Percentiles rank a stretch among this genome's conserved stretches.
phyloP scores from a whole-genome alignment of 2,329 filamentous ascomycete species.

The Botryotinia globosa region DNA sequence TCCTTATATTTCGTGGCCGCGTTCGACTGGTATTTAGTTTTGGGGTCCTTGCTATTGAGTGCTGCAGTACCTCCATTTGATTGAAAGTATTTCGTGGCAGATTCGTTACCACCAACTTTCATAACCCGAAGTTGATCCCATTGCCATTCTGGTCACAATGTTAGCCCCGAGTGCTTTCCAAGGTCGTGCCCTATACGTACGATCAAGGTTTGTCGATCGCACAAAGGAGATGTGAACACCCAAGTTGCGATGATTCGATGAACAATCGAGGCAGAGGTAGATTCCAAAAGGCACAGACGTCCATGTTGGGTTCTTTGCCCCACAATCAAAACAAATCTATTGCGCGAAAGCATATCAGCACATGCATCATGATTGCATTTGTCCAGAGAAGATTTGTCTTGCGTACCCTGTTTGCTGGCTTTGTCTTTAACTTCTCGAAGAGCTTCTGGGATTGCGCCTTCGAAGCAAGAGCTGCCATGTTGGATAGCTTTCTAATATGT shows the following conservation, averaged over 20 bases:
- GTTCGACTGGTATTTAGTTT: slow-evolving; percentile 93
- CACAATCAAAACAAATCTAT: slow-evolving; percentile 97
- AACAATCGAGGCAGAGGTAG: slow-evolving; percentile 97
- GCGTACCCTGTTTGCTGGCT: slow-evolving; percentile 85
- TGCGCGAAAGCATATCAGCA: slow-evolving; percentile 24
- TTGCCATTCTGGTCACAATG: slow-evolving; percentile 72
- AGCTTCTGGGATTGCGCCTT: slow-evolving; percentile 96
- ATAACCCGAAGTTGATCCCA: slow-evolving; percentile 96
- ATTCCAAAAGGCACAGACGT: slow-evolving; percentile 96
- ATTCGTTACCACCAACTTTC: slow-evolving; percentile 98
- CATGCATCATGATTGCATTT: slow-evolving; percentile 1
- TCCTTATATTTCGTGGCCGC: slow-evolving; percentile 98
- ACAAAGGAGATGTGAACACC: slow-evolving; percentile 99
- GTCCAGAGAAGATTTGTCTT: slow-evolving; percentile 37
- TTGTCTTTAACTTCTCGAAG: slow-evolving; percentile 94
- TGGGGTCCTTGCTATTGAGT: slow-evolving; percentile 91
- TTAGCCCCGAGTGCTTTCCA: slow-evolving; percentile 27
- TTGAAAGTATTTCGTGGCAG: slow-evolving; percentile 97
- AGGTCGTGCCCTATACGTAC: slow-evolving; percentile 56
- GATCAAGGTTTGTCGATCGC: slow-evolving; percentile 95
- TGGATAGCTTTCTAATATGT: slow-evolving; percentile 35
- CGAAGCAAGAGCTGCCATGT: slow-evolving; percentile 66
- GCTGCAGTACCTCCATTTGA: slow-evolving; percentile 92
- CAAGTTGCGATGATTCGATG: slow-evolving; percentile 92
- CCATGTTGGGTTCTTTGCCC: slow-evolving; percentile 97